Conservation (phyloP, 768 basidiomycete species). For the Favolaschia claudopus region DNA sequence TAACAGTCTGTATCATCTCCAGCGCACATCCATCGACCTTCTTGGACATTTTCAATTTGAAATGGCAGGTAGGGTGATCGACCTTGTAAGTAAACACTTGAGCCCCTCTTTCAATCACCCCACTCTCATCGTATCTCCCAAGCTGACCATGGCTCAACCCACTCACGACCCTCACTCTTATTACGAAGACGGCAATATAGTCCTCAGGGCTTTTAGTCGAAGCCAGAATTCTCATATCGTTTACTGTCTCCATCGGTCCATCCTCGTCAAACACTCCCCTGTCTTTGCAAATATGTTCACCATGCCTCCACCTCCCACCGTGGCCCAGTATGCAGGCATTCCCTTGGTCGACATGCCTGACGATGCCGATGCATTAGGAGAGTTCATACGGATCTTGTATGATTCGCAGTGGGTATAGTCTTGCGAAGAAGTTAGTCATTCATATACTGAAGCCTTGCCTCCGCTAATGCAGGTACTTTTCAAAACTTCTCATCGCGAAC, state of each 20-base stretch:
- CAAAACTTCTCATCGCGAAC: background rate
- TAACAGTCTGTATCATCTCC: too few relatives aligned
- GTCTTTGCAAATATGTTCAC: conserved; percentile 1
- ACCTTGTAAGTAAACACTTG: too few relatives aligned
- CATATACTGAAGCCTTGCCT: too few relatives aligned
- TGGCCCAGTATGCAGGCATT: background rate
- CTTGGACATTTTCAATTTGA: too few relatives aligned
- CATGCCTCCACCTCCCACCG: background rate
- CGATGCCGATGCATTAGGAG: background rate
- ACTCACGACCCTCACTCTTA: background rate
- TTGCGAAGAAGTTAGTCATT: too few relatives aligned
- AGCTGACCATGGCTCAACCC: too few relatives aligned
- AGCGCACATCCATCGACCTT: too few relatives aligned
- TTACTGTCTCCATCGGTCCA: conserved; percentile 1
- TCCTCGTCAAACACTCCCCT: background rate
- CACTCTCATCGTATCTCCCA: too few relatives aligned
- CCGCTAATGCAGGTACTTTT: background rate
- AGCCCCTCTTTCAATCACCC: too few relatives aligned
- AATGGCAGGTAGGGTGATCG: too few relatives aligned
- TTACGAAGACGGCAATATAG: conserved; percentile 8
- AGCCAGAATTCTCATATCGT: background rate
- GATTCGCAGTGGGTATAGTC: background rate
- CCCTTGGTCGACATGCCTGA: conserved; percentile 4
- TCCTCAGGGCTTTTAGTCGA: background rate
- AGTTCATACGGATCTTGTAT: background rate